Base-by-base conservation (phyloP, 2,329 filamentous ascomycete genomes). In the Penicillium brasilianum region DNA sequence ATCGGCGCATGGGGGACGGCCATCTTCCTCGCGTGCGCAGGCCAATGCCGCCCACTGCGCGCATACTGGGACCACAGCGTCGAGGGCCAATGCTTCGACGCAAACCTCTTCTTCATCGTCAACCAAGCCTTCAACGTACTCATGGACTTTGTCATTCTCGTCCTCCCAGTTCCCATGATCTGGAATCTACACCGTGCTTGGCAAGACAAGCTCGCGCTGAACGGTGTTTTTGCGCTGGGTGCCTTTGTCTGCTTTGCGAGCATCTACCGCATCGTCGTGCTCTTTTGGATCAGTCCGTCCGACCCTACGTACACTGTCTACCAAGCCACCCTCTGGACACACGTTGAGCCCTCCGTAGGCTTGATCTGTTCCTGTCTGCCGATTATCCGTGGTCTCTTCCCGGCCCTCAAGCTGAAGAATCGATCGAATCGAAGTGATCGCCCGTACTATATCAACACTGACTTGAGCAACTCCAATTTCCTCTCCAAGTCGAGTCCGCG, bases 281-380 rank as follows among this genome's bases (percentile, higher is more conserved):
- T 76, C 16, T 75, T 74, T 60, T 75, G 69, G 66, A 72, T 75
- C 36, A 59, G 68, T 4, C 66, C 65, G 0, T 18, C 34, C 1
- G 74, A 77, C 44, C 66, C 70, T 16, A 76, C 73, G 1, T 77
- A 72, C 57, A 75, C 74, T 3, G 72, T 76, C 39, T 74, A 75
- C 60, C 65, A 74, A 58, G 70, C 73, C 10, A 71, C 71, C 0
- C 63, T 77, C 8, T 77, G 74, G 75, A 76, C 74, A 16, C 71
- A 76, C 13, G 67, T 76, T 36, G 74, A 77, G 61, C 72, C 74
- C 0, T 69, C 72, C 4, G 69, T 77, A 13, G 74, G 73, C 1
- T 58, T 77, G 4, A 75, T 76, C 37, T 76, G 71, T 48, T 73
- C 74, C 43, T 75, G 73, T 55, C 65, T 77, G 1, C 75, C 75